Conservation (phyloP, 225 moss, liverwort and hornwort species). For the Takakia lepidozioides region DNA sequence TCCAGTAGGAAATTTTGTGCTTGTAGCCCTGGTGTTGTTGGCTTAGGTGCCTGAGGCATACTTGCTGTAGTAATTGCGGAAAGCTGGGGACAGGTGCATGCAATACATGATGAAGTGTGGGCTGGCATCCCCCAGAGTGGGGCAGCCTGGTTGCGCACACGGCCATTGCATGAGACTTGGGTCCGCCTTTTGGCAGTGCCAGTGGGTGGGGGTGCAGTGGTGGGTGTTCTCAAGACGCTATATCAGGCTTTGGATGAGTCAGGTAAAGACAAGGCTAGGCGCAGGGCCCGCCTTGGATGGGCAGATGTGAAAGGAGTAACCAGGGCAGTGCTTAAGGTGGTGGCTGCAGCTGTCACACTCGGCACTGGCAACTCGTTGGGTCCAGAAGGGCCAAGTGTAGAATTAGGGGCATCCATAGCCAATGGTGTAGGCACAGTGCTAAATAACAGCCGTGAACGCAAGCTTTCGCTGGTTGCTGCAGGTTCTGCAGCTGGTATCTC, state of each 20-base stretch:
- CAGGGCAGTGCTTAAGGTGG: conserved; percentile 64
- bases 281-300: conserved; percentile 13
- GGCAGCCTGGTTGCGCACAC: conserved; percentile 75
- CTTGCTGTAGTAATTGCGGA: too few relatives aligned
- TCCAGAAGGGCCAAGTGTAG: conserved; percentile 98
- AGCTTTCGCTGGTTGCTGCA: conserved; percentile 77
- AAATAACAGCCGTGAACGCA: conserved; percentile 75
- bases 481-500: conserved; percentile 98
- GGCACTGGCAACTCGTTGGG: conserved; percentile 93
- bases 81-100: conserved; percentile 75
- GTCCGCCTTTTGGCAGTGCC: conserved; percentile 59
- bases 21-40: too few relatives aligned
- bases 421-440: conserved; percentile 70
- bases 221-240: conserved; percentile 71
- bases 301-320: conserved; percentile 46
- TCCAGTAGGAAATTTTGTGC: too few relatives aligned
- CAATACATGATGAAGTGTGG: conserved; percentile 76
- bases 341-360: conserved; percentile 74
- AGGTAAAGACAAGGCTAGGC: conserved; percentile 11
- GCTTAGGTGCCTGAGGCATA: too few relatives aligned
- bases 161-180: conserved; percentile 64
- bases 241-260: conserved; percentile 36
- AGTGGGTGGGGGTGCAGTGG: conserved; percentile 73
- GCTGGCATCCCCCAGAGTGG: conserved; percentile 61
- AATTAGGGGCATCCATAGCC: conserved; percentile 96